These are phyloP conservation scores for Homolaphlyctis polyrhiza DNA, from an alignment of 371 early-diverging fungal genomes.

Conservation along the genomic window DNA sequence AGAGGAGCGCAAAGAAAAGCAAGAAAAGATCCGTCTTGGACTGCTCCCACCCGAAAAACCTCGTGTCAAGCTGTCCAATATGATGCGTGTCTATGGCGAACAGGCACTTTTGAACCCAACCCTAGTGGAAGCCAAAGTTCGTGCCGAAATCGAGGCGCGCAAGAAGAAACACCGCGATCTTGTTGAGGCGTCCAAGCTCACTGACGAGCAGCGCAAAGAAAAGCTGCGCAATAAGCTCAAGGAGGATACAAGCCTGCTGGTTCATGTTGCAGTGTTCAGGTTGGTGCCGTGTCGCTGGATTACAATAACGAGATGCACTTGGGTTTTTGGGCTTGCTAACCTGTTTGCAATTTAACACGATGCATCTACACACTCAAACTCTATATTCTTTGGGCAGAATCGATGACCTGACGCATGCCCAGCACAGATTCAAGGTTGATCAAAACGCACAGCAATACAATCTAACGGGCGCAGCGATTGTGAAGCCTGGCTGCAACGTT, in stretches of 20 bases:
- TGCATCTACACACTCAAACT: background rate
- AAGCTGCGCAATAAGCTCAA: conserved; percentile 68
- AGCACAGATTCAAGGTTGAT: conserved; percentile 83
- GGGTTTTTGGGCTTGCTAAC: background rate
- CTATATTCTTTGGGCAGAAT: conserved; percentile 43
- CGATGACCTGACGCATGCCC: conserved; percentile 67
- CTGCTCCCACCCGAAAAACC: conserved; percentile 89
- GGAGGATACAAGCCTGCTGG: conserved; percentile 61
- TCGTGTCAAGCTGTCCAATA: conserved; percentile 84
- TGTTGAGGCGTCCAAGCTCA: conserved; percentile 78
- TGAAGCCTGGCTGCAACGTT: conserved; percentile 65
- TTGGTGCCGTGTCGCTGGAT: conserved; percentile 30
- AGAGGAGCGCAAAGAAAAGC: conserved; percentile 87
- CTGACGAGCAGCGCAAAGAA: conserved; percentile 76
- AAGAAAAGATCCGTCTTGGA: conserved; percentile 90
- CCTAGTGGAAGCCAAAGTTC: conserved; percentile 81
- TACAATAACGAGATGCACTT: background rate
- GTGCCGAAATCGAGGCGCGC: conserved; percentile 80
- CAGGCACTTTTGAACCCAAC: conserved; percentile 93
- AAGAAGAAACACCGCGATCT: conserved; percentile 72
- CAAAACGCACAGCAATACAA: conserved; percentile 79
- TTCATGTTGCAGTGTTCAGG: conserved; percentile 80
- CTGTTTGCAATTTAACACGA: background rate
- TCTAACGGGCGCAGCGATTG: conserved; percentile 76
- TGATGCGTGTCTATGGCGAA: conserved; percentile 89